Conservation (phyloP, 495 filamentous ascomycete genomes). For the Podospora sp. region DNA sequence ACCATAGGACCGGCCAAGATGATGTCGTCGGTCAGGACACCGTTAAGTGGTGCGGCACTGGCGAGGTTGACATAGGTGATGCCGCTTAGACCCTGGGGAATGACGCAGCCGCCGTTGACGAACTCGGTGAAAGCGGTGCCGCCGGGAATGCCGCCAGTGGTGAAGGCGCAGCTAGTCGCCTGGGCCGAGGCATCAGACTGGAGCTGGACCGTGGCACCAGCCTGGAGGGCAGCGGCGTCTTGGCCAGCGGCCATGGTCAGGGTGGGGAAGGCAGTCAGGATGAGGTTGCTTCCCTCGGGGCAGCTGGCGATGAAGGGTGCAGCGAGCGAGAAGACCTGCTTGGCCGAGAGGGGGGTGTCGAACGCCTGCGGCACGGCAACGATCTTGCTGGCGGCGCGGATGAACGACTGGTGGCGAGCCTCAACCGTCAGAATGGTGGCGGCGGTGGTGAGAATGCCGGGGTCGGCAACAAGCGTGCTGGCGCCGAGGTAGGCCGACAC, state of each 20-base stretch:
- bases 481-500: slow-evolving; percentile 66
- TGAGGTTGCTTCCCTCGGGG: slow-evolving; percentile 59
- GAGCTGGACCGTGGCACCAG: slow-evolving; percentile 45
- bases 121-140: slow-evolving; percentile 58
- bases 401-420: slow-evolving; percentile 62
- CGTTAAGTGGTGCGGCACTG: slow-evolving; percentile 44
- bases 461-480: slow-evolving; percentile 57
- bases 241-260: slow-evolving; percentile 53
- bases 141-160: slow-evolving; percentile 52
- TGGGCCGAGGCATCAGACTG: slow-evolving; percentile 44
- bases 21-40: slow-evolving; percentile 52
- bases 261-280: slow-evolving; percentile 58
- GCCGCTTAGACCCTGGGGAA: slow-evolving; percentile 55
- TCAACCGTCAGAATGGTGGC: slow-evolving; percentile 64
- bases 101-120: slow-evolving; percentile 48
- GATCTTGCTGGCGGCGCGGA: slow-evolving; percentile 51
- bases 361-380: slow-evolving; percentile 61
- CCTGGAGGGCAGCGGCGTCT: slow-evolving; percentile 47
- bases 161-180: slow-evolving; percentile 60
- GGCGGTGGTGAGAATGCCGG: slow-evolving; percentile 57
- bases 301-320: slow-evolving; percentile 65
- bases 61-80: slow-evolving; percentile 58
- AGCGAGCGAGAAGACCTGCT: slow-evolving; percentile 64
- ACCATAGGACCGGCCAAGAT: slow-evolving; percentile 56
- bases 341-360: slow-evolving; percentile 59